Evolutionary conservation across 1,284 basidiomycete genomes (phyloP), one percentile per base, ranked within the genome.

Genomic region (Ceratobasidium sp.): DNA sequence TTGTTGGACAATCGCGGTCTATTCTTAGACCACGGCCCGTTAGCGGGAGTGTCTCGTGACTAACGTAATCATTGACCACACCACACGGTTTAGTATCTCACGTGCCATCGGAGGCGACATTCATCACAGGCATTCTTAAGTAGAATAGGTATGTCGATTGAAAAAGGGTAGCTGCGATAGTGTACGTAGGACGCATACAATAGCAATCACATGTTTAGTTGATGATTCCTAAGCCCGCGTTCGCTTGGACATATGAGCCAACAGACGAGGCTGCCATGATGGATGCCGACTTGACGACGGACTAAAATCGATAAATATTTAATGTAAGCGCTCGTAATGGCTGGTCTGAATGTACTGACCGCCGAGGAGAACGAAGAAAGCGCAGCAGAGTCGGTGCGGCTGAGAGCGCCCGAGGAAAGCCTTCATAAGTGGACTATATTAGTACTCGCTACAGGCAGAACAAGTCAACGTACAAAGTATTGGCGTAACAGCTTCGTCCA

Each of bases 241-340:
- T 35, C 3, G 68, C 27, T 52, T 69, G 68, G 32, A 69, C 68
- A 25, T 69, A 69, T 5, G 68, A 35, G 3, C 55, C 55, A 53
- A 69, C 68, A 1, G 55, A 38, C 3, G 53, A 57, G 20, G 56
- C 55, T 8, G 55, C 55, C 68, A 69, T 69, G 25, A 69, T 60
- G n/a, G 68, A 52, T 29, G 68, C 68, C 17, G 45, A 50, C 31
- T 49, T 57, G 22, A 69, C 68, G 32, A 38, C 49, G 8, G 68
- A 69, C 55, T 69, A 20, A 15, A 29, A 32, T 35, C 3, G 12
- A 22, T 3, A 50, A 3, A 34, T 1, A 15, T 32, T 52, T 35
- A 64, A 20, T 25, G 22, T 29, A 13, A 20, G 4, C 12, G n/a
- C 22, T n/a, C 20, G 20, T 1, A 17, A 15, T 17, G 22, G 12